Conservation (phyloP, 768 basidiomycete species). For the Mycena rebaudengoi region DNA sequence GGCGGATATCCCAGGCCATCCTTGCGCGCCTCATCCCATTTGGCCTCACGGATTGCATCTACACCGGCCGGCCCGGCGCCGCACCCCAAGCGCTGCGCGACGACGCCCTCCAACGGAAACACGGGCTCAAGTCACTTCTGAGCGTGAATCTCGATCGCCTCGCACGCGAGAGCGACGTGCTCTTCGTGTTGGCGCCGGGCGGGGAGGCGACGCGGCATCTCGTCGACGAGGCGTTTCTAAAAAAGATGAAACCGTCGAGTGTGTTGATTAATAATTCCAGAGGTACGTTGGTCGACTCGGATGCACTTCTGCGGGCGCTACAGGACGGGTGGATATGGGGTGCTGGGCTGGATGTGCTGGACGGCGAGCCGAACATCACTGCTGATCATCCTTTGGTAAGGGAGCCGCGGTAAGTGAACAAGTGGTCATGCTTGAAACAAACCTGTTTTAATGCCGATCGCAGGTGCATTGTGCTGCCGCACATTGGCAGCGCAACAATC, state of each 20-base stretch:
- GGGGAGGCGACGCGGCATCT: slow-evolving; percentile 77
- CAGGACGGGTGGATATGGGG: slow-evolving; percentile 84
- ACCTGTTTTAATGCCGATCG: background rate
- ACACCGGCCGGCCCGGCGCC: slow-evolving; percentile 57
- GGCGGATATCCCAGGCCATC: slow-evolving; percentile 90
- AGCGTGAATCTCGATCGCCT: slow-evolving; percentile 74
- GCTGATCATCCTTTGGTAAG: slow-evolving; percentile 82
- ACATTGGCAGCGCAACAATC: slow-evolving; percentile 90
- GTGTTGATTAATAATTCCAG: slow-evolving; percentile 88
- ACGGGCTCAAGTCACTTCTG: slow-evolving; percentile 50
- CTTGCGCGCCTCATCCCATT: slow-evolving; percentile 83
- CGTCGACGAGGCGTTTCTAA: slow-evolving; percentile 75
- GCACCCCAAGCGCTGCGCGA: slow-evolving; percentile 49
- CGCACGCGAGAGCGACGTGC: slow-evolving; percentile 79
- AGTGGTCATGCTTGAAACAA: slow-evolving; percentile 46
- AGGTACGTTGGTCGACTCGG: slow-evolving; percentile 91
- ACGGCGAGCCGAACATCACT: slow-evolving; percentile 84
- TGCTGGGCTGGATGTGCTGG: slow-evolving; percentile 93
- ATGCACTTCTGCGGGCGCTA: slow-evolving; percentile 85
- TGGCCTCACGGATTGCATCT: slow-evolving; percentile 79
- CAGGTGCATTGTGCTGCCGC: slow-evolving; percentile 86
- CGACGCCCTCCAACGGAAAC: slow-evolving; percentile 35
- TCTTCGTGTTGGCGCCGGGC: slow-evolving; percentile 87
- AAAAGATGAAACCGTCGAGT: slow-evolving; percentile 83
- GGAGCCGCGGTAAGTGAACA: slow-evolving; percentile 78